These are phyloP conservation scores for Heliamphora exappendiculata DNA, from an alignment of 148 eudicot species.

Conservation along the genomic window DNA sequence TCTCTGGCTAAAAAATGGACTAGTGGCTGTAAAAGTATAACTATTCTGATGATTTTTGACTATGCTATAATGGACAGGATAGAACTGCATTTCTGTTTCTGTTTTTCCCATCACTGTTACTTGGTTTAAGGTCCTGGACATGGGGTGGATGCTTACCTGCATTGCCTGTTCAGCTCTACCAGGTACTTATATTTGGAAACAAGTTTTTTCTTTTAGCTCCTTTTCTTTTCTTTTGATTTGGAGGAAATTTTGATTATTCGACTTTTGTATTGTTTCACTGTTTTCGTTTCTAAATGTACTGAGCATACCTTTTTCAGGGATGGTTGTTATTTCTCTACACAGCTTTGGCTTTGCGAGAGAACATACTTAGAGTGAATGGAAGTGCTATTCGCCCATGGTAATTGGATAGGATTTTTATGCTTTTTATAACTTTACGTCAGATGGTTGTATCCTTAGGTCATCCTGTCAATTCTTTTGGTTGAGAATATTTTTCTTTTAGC, in stretches of 20 bases:
- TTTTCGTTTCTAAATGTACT: slow-evolving; percentile 9
- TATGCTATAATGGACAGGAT: slow-evolving; percentile 54
- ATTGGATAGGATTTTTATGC: slow-evolving; percentile 4
- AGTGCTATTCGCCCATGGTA: slow-evolving; percentile 99
- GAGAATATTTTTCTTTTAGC: not conserved
- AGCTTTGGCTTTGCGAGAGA: slow-evolving; percentile 89
- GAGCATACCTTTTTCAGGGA: slow-evolving; percentile 47
- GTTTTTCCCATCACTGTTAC: slow-evolving; percentile 65
- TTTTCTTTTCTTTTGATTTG: not conserved
- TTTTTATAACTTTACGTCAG: not conserved
- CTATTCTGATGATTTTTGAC: not conserved
- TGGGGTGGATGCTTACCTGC: slow-evolving; percentile 97
- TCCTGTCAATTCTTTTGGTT: not conserved
- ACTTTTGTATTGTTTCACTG: not conserved
- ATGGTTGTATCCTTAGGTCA: not conserved
- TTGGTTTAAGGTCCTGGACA: slow-evolving; percentile 49
- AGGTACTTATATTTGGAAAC: slow-evolving; percentile 36
- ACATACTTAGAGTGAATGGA: slow-evolving; percentile 90
- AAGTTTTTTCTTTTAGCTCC: not conserved
- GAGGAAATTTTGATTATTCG: not conserved
- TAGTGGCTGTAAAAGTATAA: not conserved
- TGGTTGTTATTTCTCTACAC: slow-evolving; percentile 91
- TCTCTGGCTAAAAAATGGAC: not conserved
- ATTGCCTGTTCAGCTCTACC: slow-evolving; percentile 87
- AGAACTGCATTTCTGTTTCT: slow-evolving; percentile 82